A percentile compares a stretch with the other conserved stretches of the same genome.
These are phyloP conservation scores for Kwoniella botswanensis DNA, from an alignment of 768 basidiomycete genomes.

Conservation along the genomic window DNA sequence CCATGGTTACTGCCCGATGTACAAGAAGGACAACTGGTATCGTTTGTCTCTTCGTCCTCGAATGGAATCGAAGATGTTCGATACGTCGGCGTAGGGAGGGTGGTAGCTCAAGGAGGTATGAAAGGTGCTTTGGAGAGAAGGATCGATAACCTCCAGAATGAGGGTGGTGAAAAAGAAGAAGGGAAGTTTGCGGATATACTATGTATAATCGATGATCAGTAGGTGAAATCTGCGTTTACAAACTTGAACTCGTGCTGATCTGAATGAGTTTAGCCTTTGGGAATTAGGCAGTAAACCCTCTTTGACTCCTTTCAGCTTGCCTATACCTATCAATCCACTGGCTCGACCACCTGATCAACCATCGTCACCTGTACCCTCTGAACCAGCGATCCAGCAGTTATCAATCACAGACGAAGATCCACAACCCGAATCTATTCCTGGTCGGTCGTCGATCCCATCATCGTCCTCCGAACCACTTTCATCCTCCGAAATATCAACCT, in stretches of 20 bases:
- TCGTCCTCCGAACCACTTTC: slow-evolving; percentile 9
- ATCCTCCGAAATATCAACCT: slow-evolving; percentile 45
- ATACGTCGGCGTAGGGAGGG: slow-evolving; percentile 49
- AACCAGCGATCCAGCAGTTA: slow-evolving; percentile 10
- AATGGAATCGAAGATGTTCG: slow-evolving; percentile 27
- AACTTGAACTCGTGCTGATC: no score
- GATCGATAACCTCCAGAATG: slow-evolving; percentile 29
- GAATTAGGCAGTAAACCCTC: slow-evolving; percentile 47
- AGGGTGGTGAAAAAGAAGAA: slow-evolving; percentile 43
- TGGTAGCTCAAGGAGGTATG: slow-evolving; percentile 49
- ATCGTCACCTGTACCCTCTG: slow-evolving; percentile 6
- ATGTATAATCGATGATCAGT: slow-evolving; percentile 55
- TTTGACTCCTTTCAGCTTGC: slow-evolving; percentile 31
- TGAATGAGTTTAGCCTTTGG: slow-evolving; percentile 42
- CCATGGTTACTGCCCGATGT: slow-evolving; percentile 50
- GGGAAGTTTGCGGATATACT: slow-evolving; percentile 53
- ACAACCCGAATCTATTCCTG: slow-evolving; percentile 7
- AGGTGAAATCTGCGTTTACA: slow-evolving; percentile 16
- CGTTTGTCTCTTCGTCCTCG: slow-evolving; percentile 38
- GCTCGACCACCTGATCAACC: slow-evolving; percentile 24
- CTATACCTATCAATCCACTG: slow-evolving; percentile 31
- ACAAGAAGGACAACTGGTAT: slow-evolving; percentile 42
- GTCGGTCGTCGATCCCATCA: background rate
- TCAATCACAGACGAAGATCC: slow-evolving; percentile 3
- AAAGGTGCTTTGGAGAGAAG: slow-evolving; percentile 48